Evolutionary conservation across 805 yeast genomes (phyloP).

Genomic region (Candida taoyuanica): DNA sequence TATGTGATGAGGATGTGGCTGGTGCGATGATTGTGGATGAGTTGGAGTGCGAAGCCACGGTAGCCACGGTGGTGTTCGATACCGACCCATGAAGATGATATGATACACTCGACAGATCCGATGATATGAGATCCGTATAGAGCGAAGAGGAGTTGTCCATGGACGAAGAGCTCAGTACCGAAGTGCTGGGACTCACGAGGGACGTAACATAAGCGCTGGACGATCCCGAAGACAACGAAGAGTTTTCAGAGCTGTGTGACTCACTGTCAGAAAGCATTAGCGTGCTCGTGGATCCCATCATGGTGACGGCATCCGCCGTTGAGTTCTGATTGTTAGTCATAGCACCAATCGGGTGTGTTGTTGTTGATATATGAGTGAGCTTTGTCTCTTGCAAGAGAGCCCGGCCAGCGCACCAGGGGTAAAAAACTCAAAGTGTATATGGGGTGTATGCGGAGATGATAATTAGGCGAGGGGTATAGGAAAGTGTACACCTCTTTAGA

Average conservation of each 20-base stretch:
- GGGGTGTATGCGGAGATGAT: too few species aligned
- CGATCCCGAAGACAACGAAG: not conserved
- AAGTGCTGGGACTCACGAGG: conserved; percentile 2
- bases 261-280: not conserved
- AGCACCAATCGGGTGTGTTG: not conserved
- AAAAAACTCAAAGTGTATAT: too few species aligned
- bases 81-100: not conserved
- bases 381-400: too few species aligned
- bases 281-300: conserved; percentile 14
- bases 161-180: not conserved
- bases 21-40: too few species aligned
- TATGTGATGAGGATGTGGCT: not conserved
- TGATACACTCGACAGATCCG: not conserved
- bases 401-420: too few species aligned
- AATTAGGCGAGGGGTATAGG: too few species aligned
- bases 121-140: too few species aligned
- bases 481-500: too few species aligned
- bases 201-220: not conserved
- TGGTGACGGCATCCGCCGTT: conserved; percentile 6
- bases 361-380: too few species aligned
- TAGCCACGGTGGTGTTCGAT: not conserved
- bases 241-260: not conserved
- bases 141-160: not conserved
- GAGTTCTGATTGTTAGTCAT: not conserved
- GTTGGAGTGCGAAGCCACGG: not conserved